These are phyloP conservation scores for Escallonia herrerae DNA, from an alignment of 129 eudicot species.

Conservation along the genomic window DNA sequence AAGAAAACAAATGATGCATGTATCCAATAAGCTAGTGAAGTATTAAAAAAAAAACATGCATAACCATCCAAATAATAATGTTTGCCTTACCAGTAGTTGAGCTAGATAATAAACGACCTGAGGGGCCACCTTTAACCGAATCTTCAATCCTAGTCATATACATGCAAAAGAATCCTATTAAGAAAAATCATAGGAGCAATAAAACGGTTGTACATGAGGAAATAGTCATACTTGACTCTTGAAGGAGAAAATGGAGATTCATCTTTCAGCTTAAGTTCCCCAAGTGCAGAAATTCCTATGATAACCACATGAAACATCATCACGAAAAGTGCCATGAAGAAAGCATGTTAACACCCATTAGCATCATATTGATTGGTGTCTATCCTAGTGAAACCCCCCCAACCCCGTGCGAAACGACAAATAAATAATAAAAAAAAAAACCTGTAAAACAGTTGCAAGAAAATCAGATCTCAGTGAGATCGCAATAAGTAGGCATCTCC, in stretches of 20 bases:
- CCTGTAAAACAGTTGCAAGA: too few species aligned
- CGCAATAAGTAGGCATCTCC: not conserved
- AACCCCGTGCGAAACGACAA: too few species aligned
- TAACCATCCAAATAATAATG: not conserved
- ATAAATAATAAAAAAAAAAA: too few species aligned
- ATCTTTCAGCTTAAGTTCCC: constrained; percentile 34
- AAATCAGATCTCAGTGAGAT: not conserved
- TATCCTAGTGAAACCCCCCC: not conserved
- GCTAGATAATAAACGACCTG: constrained; percentile 39
- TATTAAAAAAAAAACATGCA: not conserved
- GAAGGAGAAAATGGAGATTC: constrained; percentile 48
- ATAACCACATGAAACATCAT: not conserved
- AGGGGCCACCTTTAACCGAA: constrained; percentile 32
- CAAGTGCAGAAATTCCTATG: constrained; percentile 28
- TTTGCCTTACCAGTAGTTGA: constrained; percentile 26
- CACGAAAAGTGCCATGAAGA: too few species aligned
- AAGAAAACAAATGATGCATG: not conserved
- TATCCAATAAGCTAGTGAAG: not conserved
- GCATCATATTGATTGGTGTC: not conserved
- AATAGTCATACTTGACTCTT: constrained; percentile 36
- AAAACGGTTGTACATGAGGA: not conserved
- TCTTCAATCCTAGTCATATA: constrained; percentile 35
- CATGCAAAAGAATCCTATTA: constrained; percentile 3
- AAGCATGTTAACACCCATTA: not conserved
- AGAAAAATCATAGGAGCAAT: not conserved